Percentiles rank a stretch among this genome's conserved stretches.
These are phyloP conservation scores for Corniculantispora saksenae DNA, from an alignment of 2,329 filamentous ascomycete species.

Conservation along the genomic window DNA sequence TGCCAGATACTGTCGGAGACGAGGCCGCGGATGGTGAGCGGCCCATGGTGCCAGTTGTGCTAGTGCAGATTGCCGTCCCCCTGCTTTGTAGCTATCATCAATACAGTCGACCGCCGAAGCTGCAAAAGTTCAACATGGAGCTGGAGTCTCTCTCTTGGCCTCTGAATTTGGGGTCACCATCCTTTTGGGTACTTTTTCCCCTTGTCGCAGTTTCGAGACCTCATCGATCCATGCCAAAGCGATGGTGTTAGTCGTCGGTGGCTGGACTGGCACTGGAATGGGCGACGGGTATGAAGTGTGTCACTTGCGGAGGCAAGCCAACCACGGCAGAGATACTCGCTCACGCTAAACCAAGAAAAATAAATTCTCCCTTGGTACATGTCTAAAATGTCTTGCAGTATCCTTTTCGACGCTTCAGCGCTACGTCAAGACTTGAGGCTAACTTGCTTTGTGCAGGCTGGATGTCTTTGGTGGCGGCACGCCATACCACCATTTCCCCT, in stretches of 20 bases:
- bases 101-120: not conserved
- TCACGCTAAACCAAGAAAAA: not conserved
- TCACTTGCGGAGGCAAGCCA: not conserved
- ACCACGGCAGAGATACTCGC: not conserved
- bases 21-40: not conserved
- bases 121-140: not conserved
- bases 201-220: not conserved
- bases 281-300: not conserved
- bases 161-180: not conserved
- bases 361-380: not conserved
- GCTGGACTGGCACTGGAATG: conserved; percentile 10
- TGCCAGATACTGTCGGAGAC: not conserved
- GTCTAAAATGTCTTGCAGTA: not conserved
- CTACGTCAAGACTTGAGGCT: not conserved
- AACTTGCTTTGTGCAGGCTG: not conserved
- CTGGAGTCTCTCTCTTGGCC: not conserved
- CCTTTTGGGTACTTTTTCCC: not conserved
- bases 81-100: not conserved
- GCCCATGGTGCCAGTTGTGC: not conserved
- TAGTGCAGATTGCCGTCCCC: not conserved
- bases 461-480: not conserved
- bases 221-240: not conserved
- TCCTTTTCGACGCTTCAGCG: not conserved
- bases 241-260: not conserved
- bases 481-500: not conserved